These are phyloP conservation scores for Sutorius eximius DNA, from an alignment of 1,284 basidiomycete genomes.

Conservation along the genomic window DNA sequence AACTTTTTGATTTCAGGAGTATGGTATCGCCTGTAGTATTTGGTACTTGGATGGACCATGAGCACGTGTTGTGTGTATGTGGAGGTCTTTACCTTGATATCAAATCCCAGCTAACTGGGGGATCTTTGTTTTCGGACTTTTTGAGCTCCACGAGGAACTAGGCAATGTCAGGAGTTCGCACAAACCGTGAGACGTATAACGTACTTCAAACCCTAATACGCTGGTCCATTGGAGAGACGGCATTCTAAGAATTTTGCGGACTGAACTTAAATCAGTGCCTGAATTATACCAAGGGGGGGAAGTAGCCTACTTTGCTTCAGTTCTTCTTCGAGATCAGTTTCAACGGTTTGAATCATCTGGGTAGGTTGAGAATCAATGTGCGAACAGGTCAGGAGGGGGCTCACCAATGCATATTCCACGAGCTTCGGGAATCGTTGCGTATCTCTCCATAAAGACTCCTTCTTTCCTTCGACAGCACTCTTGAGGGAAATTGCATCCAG, in stretches of 20 bases:
- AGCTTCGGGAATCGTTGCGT: constrained; percentile 69
- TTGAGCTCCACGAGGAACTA: constrained; percentile 81
- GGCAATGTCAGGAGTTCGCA: background rate
- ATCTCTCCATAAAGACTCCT: constrained; percentile 76
- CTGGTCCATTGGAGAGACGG: constrained; percentile 78
- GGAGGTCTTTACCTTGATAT: constrained; percentile 60
- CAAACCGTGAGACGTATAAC: background rate
- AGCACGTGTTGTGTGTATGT: constrained; percentile 4
- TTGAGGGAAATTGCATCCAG: constrained; percentile 62
- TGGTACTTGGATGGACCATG: constrained; percentile 58
- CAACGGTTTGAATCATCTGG: constrained; percentile 60
- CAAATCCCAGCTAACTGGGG: constrained; percentile 81
- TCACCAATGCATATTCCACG: constrained; percentile 45
- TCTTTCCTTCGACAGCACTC: constrained; percentile 68
- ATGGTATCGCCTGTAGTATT: constrained; percentile 75
- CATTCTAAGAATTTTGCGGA: constrained; percentile 72
- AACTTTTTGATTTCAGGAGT: constrained; percentile 71
- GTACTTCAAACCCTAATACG: constrained; percentile 70
- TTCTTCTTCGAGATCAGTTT: constrained; percentile 76
- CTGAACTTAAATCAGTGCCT: constrained; percentile 37
- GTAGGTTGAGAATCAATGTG: constrained; percentile 2
- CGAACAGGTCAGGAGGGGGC: constrained; percentile 4
- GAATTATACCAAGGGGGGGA: constrained; percentile 2
- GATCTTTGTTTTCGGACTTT: constrained; percentile 66
- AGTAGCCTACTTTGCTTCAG: constrained; percentile 57